Evolutionary conservation across 1,284 basidiomycete species (phyloP).

Genomic region (Austroboletus novae-zelandiae): DNA sequence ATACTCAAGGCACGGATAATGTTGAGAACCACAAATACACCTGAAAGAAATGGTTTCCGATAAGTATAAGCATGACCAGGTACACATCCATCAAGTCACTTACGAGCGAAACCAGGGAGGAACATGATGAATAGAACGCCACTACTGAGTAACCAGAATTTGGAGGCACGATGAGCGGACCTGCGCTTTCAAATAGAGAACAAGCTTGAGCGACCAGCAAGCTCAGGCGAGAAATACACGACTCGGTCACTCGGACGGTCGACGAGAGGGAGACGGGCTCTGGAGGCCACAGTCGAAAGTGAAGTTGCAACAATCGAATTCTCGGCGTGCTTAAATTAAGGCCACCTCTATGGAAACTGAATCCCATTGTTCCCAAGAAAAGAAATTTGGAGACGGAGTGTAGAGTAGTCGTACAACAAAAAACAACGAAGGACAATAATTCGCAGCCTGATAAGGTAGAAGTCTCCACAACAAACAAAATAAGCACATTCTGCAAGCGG

Average conservation of each 20-base stretch:
- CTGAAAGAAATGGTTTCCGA: slow-evolving; percentile 31
- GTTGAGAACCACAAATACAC: slow-evolving; percentile 77
- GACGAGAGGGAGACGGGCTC: too few relatives aligned
- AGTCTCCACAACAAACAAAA: slow-evolving; percentile 12
- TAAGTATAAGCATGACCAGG: not conserved
- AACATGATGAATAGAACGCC: slow-evolving; percentile 28
- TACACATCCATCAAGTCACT: slow-evolving; percentile 22
- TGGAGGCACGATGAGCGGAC: slow-evolving; percentile 16
- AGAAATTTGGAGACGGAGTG: slow-evolving; percentile 1
- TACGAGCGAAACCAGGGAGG: slow-evolving; percentile 49
- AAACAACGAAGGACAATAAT: slow-evolving; percentile 25
- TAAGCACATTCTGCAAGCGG: not conserved
- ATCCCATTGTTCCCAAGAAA: slow-evolving; percentile 25
- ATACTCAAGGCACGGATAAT: slow-evolving; percentile 73
- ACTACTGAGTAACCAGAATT: not conserved
- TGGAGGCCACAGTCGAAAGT: too few relatives aligned
- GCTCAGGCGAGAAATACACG: slow-evolving; percentile 2
- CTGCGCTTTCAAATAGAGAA: slow-evolving; percentile 18
- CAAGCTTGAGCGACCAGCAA: slow-evolving; percentile 30
- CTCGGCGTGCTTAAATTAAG: not conserved
- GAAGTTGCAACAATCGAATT: not conserved
- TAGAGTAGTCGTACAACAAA: slow-evolving; percentile 8
- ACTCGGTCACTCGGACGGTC: too few relatives aligned
- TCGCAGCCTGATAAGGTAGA: slow-evolving; percentile 16
- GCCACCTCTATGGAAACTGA: slow-evolving; percentile 26